phyloP scores from a whole-genome alignment of 1,139 yeast species.

The Candida pseudocylindracea region DNA sequence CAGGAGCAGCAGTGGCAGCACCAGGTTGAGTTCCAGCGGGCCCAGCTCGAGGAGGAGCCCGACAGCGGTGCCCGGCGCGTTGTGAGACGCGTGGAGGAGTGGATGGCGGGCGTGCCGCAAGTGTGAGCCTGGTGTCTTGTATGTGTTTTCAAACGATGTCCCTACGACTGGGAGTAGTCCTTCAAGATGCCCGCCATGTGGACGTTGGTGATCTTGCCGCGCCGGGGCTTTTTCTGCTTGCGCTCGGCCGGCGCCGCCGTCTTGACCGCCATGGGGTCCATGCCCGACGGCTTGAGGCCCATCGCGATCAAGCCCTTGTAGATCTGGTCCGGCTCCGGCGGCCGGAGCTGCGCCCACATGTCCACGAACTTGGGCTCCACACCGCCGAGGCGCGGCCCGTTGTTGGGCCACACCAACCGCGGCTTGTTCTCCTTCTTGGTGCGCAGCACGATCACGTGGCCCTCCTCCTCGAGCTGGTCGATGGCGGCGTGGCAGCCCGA shows the following conservation, averaged over 20 bases:
- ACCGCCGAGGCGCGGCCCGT: slow-evolving; percentile 48
- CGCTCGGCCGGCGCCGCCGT: slow-evolving; percentile 37
- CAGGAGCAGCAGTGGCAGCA: no score
- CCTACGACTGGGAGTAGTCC: slow-evolving; percentile 34
- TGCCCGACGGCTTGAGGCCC: slow-evolving; percentile 88
- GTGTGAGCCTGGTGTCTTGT: no score
- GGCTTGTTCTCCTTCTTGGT: slow-evolving; percentile 89
- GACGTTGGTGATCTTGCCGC: slow-evolving; percentile 85
- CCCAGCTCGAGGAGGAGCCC: no score
- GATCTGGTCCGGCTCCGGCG: slow-evolving; percentile 65
- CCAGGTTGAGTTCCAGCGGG: no score
- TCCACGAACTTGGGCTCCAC: slow-evolving; percentile 68
- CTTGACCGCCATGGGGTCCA: slow-evolving; percentile 76
- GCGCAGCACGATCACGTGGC: slow-evolving; percentile 60
- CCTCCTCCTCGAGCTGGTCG: slow-evolving; percentile 50
- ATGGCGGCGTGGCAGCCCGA: slow-evolving; percentile 69
- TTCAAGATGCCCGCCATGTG: slow-evolving; percentile 91
- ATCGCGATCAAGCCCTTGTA: slow-evolving; percentile 61
- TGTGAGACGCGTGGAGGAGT: no score
- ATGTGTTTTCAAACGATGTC: no score
- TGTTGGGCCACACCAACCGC: slow-evolving; percentile 77
- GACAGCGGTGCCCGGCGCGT: no score
- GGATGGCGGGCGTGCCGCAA: no score
- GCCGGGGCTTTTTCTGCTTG: slow-evolving; percentile 79
- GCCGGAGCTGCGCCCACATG: slow-evolving; percentile 58